Conservation (phyloP, 805 yeast genomes). For the Wickerhamomyces tratensis region DNA sequence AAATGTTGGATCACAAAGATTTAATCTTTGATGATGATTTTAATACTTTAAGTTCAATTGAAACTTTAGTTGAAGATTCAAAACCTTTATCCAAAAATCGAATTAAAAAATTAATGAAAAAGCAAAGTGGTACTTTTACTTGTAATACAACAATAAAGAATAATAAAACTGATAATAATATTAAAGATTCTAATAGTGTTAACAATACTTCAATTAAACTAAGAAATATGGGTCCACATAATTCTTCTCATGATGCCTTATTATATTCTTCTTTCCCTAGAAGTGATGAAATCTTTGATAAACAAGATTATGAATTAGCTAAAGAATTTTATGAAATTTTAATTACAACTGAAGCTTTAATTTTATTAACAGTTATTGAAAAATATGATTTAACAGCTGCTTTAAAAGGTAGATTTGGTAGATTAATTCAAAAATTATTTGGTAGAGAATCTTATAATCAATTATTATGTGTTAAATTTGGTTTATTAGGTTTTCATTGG, state of each 20-base stretch:
- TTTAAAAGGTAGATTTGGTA: slow-evolving; percentile 20
- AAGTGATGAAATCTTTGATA: not conserved
- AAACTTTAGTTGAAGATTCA: slow-evolving; percentile 1
- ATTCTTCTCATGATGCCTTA: no score
- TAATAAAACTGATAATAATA: no score
- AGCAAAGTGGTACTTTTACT: not conserved
- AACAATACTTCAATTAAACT: not conserved
- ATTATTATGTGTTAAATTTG: slow-evolving; percentile 27
- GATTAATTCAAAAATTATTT: slow-evolving; percentile 13
- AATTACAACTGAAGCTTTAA: slow-evolving; percentile 30
- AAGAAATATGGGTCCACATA: no score
- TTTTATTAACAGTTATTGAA: slow-evolving; percentile 26
- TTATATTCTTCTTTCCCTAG: not conserved
- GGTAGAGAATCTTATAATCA: slow-evolving; percentile 23
- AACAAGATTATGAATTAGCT: not conserved
- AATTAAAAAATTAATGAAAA: not conserved
- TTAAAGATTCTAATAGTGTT: no score
- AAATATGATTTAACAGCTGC: slow-evolving; percentile 28
- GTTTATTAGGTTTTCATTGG: slow-evolving; percentile 34
- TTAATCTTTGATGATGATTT: slow-evolving; percentile 1
- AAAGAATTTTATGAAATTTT: slow-evolving; percentile 23
- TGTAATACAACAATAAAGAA: no score
- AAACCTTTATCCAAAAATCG: slow-evolving; percentile 1
- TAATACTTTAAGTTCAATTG: not conserved
- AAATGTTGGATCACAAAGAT: not conserved